Percentiles rank a stretch among this genome's conserved stretches.
Conservation (phyloP, 2,329 filamentous ascomycete genomes). For the Phialophora verrucosa region DNA sequence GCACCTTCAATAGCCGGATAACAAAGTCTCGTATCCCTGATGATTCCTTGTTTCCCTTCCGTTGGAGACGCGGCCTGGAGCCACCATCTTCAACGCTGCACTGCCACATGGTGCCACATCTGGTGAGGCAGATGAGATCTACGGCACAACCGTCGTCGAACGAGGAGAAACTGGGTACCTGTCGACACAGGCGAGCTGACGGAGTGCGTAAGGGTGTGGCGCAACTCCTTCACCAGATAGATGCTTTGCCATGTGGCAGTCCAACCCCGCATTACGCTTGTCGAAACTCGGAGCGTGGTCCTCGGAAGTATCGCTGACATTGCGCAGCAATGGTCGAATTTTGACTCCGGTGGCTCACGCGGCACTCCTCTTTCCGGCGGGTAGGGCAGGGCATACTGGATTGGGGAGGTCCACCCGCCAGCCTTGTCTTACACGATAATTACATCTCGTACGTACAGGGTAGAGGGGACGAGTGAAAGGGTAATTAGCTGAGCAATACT, state of each 20-base stretch:
- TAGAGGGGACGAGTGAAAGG: not conserved
- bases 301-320: not conserved
- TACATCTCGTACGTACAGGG: not conserved
- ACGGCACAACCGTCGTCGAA: not conserved
- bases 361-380: constrained; percentile 4
- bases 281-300: not conserved
- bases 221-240: not conserved
- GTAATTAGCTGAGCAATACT: not conserved
- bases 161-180: not conserved
- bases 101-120: constrained; percentile 3
- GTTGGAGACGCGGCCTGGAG: not conserved
- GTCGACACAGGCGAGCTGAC: not conserved
- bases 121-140: not conserved
- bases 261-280: constrained; percentile 10
- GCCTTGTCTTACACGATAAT: not conserved
- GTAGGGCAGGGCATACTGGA: constrained; percentile 4
- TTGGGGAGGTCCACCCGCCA: constrained; percentile 19
- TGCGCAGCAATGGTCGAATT: not conserved
- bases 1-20: not conserved
- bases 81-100: not conserved
- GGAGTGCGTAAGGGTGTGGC: constrained; percentile 2
- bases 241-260: constrained; percentile 5
- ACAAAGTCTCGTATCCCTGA: not conserved
- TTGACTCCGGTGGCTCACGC: not conserved
- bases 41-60: not conserved